Evolutionary conservation across 2,329 filamentous ascomycete genomes (phyloP).

Genomic region (Fusarium staphyleae): DNA sequence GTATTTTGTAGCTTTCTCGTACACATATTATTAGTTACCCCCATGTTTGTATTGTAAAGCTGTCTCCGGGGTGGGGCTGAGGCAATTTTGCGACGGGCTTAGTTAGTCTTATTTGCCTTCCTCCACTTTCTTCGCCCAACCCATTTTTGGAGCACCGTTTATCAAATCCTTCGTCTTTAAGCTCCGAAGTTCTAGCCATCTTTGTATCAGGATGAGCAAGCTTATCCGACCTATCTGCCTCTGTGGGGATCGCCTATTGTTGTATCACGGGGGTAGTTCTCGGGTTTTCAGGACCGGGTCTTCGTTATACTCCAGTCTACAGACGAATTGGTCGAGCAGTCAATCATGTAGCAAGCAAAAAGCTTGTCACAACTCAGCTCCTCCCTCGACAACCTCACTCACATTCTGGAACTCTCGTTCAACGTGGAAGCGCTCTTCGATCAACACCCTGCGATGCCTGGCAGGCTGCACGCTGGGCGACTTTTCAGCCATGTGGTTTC

Average conservation of each 20-base stretch:
- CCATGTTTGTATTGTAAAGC: neutral
- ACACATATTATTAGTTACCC: too few relatives aligned
- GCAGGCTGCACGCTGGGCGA: conserved; percentile 63
- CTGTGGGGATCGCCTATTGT: neutral
- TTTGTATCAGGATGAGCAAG: neutral
- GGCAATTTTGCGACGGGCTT: conserved; percentile 8
- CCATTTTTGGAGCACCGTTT: too few relatives aligned
- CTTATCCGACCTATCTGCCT: neutral
- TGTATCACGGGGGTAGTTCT: too few relatives aligned
- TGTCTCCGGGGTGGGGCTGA: conserved; percentile 6
- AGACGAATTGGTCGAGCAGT: conserved; percentile 19
- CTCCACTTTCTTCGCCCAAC: too few relatives aligned
- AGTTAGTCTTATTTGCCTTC: too few relatives aligned
- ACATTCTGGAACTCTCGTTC: conserved; percentile 45
- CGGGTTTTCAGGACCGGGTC: neutral
- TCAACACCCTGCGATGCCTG: conserved; percentile 64
- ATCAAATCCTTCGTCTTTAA: neutral
- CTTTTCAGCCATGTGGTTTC: conserved; percentile 62
- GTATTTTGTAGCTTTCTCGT: too few relatives aligned
- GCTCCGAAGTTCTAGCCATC: too few relatives aligned
- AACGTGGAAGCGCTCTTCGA: conserved; percentile 57
- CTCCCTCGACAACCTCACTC: neutral
- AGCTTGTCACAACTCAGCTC: neutral
- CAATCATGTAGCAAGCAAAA: conserved; percentile 21
- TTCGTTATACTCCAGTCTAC: neutral